Conservation (phyloP, 352 stramenopile genomes). For the Phytopythium montanum region DNA sequence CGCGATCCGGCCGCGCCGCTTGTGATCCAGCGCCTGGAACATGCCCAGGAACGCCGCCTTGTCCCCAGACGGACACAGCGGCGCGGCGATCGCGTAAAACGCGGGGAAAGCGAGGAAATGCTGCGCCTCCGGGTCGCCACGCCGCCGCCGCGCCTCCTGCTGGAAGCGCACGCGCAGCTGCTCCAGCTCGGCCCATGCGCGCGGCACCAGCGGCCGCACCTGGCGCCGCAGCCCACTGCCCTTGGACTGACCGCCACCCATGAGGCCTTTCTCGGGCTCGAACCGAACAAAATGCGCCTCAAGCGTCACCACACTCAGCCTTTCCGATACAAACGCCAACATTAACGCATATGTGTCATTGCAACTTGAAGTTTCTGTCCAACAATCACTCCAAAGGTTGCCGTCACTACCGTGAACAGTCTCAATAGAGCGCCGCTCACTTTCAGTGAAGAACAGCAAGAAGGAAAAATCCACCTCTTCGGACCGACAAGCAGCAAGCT, state of each 20-base stretch:
- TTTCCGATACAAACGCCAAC: neutral
- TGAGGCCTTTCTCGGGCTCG: conserved; percentile 8
- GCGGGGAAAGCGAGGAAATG: conserved; percentile 51
- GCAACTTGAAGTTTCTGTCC: conserved; percentile 17
- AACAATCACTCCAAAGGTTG: neutral
- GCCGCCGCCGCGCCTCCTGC: conserved; percentile 43
- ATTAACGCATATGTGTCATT: neutral
- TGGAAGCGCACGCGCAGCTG: conserved; percentile 56
- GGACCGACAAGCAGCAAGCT: neutral
- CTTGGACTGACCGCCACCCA: conserved; percentile 62
- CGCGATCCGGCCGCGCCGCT: conserved; percentile 20
- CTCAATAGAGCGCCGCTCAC: neutral
- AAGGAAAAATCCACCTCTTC: conserved; percentile 7
- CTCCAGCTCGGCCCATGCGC: conserved; percentile 49
- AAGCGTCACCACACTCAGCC: neutral
- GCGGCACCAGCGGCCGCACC: conserved; percentile 40
- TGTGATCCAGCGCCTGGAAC: conserved; percentile 36
- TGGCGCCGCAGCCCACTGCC: conserved; percentile 29
- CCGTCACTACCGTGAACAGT: neutral
- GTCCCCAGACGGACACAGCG: conserved; percentile 22
- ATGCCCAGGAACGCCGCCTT: conserved; percentile 43
- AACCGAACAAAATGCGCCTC: neutral
- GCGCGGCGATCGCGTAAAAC: conserved; percentile 41
- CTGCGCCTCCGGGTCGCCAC: conserved; percentile 26
- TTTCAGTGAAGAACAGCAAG: neutral